These are phyloP conservation scores for Serendipita sp. DNA, from an alignment of 768 basidiomycete genomes.

Conservation along the genomic window DNA sequence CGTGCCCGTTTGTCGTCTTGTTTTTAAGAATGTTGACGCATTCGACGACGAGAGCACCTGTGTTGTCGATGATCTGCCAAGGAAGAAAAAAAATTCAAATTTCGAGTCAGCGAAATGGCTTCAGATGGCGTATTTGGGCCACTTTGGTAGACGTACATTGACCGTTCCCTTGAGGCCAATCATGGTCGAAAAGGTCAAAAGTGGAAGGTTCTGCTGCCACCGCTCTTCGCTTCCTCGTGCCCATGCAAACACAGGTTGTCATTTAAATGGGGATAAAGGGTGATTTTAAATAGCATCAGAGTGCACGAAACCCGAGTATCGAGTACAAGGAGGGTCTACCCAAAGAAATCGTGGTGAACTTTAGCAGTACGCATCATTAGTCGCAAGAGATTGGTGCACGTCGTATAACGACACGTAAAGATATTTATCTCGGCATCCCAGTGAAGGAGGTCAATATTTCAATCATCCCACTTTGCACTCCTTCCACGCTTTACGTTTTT, in stretches of 20 bases:
- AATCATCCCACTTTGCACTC: neutral
- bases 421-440: too few species aligned
- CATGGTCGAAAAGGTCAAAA: conserved; percentile 33
- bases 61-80: conserved; percentile 84
- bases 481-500: neutral
- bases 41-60: conserved; percentile 84
- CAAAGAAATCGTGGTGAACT: too few species aligned
- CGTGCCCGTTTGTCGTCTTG: conserved; percentile 92
- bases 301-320: too few species aligned
- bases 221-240: too few species aligned
- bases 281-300: too few species aligned
- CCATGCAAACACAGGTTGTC: too few species aligned
- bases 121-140: neutral
- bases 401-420: too few species aligned
- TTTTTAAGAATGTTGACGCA: conserved; percentile 93
- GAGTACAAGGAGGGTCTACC: too few species aligned
- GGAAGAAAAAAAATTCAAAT: neutral
- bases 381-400: too few species aligned
- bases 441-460: neutral
- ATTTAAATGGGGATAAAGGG: too few species aligned
- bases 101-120: neutral
- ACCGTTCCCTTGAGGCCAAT: conserved; percentile 89
- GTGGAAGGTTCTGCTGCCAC: neutral
- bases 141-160: conserved; percentile 38
- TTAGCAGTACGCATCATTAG: too few species aligned